Base-by-base conservation (phyloP, 2,329 filamentous ascomycete species). In the Aphanocladium album region DNA sequence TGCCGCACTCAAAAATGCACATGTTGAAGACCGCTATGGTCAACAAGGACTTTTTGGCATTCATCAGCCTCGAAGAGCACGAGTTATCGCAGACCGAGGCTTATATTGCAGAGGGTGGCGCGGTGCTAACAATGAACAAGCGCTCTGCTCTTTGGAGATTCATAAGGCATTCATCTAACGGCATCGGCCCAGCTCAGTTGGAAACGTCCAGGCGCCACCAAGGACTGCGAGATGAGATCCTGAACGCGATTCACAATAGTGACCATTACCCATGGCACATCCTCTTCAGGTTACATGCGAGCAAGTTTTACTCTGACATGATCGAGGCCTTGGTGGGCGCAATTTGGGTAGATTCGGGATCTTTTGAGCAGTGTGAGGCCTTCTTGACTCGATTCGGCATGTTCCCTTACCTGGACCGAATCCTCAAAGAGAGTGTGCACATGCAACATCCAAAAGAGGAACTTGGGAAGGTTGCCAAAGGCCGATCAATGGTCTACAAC, bases 291-390 rank as follows among this genome's bases (percentile, higher is more conserved):
- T 77, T 96, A 1, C 79, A 81, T 16, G 80, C 87, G 0, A 84
- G 84, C 17, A 97, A 97, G 69, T 89, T 90, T 72, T 88, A 89
- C 73, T 93, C 89, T 0, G 93, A 97, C 71, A 75, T 97, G 8
- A 79, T 97, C 11, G 93, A 98, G 75, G 84, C 85, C 35, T 71
- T 96, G 0, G 73, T 98, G 0, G 93, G 90, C 0, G 93, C 92
- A 0, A 80, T 97, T 0, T 97, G 89, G 79, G 78, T 96, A 21
- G 95, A 98, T 71, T 89, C 80, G 0, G 89, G 89, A 0, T 80
- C 82, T 1, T 69, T 91, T 16, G 76, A 76, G 0, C 71, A 70
- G 0, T 96, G 91, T 67, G 77, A 81, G 54, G 68, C 57, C 0
- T 79, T 97, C 41, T 71, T 91, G 0, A 79, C 83, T 49, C 75